Evolutionary conservation across 2,329 filamentous ascomycete genomes (phyloP).

Genomic region (Raffaelea deltoideospora): DNA sequence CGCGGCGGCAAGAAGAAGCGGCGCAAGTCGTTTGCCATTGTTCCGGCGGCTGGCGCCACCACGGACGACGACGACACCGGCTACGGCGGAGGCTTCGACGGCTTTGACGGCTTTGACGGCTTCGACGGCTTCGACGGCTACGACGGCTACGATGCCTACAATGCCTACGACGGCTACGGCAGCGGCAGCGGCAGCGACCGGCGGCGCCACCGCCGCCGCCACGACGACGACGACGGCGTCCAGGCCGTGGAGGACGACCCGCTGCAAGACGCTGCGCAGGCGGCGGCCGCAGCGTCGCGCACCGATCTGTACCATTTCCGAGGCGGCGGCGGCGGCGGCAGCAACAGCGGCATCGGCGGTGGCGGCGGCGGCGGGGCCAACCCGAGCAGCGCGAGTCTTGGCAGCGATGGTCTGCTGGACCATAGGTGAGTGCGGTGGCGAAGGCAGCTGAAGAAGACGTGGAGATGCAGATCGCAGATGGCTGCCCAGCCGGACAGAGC

Average conservation of each 20-base stretch:
- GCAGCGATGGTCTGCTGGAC: conserved; percentile 77
- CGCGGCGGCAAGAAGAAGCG: conserved; percentile 66
- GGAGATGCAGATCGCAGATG: too few species aligned
- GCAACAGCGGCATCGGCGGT: conserved; percentile 34
- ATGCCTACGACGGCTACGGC: neutral
- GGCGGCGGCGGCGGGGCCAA: conserved; percentile 42
- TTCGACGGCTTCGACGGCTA: too few species aligned
- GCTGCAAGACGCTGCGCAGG: conserved; percentile 12
- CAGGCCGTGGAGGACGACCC: conserved; percentile 37
- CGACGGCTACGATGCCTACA: too few species aligned
- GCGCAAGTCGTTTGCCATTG: conserved; percentile 64
- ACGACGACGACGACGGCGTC: conserved; percentile 14
- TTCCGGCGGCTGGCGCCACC: neutral
- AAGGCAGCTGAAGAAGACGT: too few species aligned
- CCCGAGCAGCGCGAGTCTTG: conserved; percentile 70
- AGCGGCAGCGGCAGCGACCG: neutral
- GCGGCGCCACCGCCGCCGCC: neutral
- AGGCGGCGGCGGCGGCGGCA: too few species aligned
- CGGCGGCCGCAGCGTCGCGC: conserved; percentile 7
- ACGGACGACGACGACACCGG: too few species aligned
- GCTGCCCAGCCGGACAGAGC: conserved; percentile 22
- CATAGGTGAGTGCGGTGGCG: conserved; percentile 65
- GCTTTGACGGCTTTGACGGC: too few species aligned
- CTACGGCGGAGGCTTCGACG: too few species aligned
- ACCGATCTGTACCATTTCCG: conserved; percentile 33